Evolutionary conservation across 257 asterid species (phyloP).

Genomic region (Nicotiana paniculata): DNA sequence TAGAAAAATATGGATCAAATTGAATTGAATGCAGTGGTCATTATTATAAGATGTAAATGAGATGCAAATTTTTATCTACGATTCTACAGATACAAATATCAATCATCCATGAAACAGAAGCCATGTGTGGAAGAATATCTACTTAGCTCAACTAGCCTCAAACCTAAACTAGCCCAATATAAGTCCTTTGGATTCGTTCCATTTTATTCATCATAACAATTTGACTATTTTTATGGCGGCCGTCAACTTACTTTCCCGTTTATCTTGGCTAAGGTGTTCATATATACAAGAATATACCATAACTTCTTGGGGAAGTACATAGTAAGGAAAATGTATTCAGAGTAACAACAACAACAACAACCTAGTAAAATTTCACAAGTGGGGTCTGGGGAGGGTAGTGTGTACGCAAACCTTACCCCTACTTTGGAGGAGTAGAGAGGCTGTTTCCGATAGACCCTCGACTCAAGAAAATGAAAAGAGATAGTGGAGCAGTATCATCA

Average conservation of each 20-base stretch:
- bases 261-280: neutral
- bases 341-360: no score
- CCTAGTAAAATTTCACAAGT: no score
- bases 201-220: neutral
- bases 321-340: no score
- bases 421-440: no score
- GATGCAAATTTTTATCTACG: neutral
- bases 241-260: neutral
- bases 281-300: neutral
- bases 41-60: neutral
- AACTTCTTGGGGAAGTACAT: neutral
- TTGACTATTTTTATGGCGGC: neutral
- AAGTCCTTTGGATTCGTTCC: neutral
- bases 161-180: neutral
- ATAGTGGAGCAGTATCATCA: no score
- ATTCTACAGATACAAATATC: neutral
- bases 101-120: neutral
- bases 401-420: no score
- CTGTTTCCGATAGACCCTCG: no score
- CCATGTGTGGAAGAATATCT: neutral
- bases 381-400: no score
- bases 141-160: neutral
- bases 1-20: neutral
- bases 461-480: no score
- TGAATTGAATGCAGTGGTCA: neutral